These are phyloP conservation scores for Pugionium cornutum DNA, from an alignment of 345 rosid species.

Conservation along the genomic window DNA sequence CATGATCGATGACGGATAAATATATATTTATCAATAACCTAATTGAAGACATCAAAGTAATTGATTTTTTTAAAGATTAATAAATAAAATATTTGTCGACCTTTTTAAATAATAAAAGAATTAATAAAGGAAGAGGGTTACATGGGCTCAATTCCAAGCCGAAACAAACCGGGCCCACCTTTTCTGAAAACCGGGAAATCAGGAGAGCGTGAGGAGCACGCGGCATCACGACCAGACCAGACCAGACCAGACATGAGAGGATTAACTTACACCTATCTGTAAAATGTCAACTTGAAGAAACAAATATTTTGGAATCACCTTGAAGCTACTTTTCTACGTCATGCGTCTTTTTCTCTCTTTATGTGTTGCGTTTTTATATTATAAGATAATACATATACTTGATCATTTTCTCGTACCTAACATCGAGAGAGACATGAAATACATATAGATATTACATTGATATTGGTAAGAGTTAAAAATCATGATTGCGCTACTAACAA, in stretches of 20 bases:
- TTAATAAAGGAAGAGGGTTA: constrained; percentile 9
- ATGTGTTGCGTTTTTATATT: constrained; percentile 2
- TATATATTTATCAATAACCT: background rate
- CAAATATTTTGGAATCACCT: constrained; percentile 33
- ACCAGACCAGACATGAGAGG: constrained; percentile 19
- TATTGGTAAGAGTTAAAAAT: too few relatives aligned
- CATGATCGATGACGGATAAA: too few relatives aligned
- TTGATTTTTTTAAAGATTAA: constrained; percentile 4
- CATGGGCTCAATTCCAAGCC: constrained; percentile 34
- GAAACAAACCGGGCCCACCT: constrained; percentile 17
- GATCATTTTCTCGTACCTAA: constrained; percentile 27
- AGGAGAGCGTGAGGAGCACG: background rate
- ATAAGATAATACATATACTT: background rate
- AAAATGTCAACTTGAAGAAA: constrained; percentile 43
- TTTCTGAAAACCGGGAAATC: background rate
- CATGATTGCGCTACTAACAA: too few relatives aligned
- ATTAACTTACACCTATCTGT: constrained; percentile 22
- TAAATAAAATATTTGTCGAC: background rate
- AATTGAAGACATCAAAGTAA: constrained; percentile 19
- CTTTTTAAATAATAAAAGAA: background rate
- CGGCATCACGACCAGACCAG: constrained; percentile 29
- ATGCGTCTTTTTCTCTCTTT: constrained; percentile 32
- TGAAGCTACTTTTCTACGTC: constrained; percentile 36
- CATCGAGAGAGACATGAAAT: constrained; percentile 28
- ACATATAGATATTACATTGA: background rate